These are phyloP conservation scores for Chloranthus sessilifolius DNA, from an alignment of 164 flowering plant species.

Conservation along the genomic window DNA sequence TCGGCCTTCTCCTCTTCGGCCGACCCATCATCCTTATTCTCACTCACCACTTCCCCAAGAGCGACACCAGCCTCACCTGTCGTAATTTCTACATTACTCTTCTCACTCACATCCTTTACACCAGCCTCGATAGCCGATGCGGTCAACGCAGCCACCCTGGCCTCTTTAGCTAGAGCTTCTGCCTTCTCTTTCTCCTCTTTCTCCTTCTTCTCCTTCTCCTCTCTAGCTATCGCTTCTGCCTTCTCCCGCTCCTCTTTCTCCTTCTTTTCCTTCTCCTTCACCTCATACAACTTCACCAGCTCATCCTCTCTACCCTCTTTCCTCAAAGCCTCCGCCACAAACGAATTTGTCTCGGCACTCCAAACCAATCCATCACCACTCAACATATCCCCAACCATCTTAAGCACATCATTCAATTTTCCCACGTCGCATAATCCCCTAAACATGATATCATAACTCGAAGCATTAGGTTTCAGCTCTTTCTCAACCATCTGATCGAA, in stretches of 20 bases:
- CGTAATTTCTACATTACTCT: slow-evolving; percentile 1
- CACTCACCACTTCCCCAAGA: slow-evolving; percentile 5
- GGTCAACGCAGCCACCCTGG: not conserved
- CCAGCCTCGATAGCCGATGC: slow-evolving; percentile 21
- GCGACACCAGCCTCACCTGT: slow-evolving; percentile 4
- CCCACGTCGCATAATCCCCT: slow-evolving; percentile 53
- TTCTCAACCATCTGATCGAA: slow-evolving; percentile 82
- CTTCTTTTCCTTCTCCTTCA: slow-evolving; percentile 65
- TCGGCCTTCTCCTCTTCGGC: not conserved
- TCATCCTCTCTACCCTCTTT: slow-evolving; percentile 82
- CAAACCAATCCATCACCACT: slow-evolving; percentile 54
- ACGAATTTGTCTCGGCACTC: slow-evolving; percentile 53
- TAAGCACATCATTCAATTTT: slow-evolving; percentile 63
- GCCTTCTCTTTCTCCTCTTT: slow-evolving; percentile 45
- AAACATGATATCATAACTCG: slow-evolving; percentile 59
- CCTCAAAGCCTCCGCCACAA: slow-evolving; percentile 54
- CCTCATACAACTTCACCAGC: slow-evolving; percentile 58
- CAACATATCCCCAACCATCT: slow-evolving; percentile 47
- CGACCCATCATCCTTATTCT: not conserved
- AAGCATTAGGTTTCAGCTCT: slow-evolving; percentile 54
- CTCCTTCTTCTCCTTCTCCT: slow-evolving; percentile 4
- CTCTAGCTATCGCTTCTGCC: slow-evolving; percentile 59
- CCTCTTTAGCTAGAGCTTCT: slow-evolving; percentile 25
- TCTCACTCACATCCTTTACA: slow-evolving; percentile 12
- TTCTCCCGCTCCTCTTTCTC: slow-evolving; percentile 44